phyloP scores from a whole-genome alignment of 164 flowering plant genomes.

The Paratinospora sagittata region DNA sequence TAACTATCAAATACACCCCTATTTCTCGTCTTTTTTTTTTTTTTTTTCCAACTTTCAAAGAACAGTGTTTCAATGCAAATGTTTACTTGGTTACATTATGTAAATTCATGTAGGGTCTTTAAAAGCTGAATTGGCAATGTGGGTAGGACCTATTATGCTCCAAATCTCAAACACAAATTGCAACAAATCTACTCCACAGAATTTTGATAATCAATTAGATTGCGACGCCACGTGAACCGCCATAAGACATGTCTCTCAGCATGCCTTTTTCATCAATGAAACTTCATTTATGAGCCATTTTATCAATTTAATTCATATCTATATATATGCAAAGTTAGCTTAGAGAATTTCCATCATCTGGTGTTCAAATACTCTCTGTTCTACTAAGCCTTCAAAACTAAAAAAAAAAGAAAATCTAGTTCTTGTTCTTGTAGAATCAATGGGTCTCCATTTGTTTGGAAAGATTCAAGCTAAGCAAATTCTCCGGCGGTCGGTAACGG shows the following conservation, averaged over 20 bases:
- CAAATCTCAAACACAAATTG: neutral
- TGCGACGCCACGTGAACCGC: slow-evolving; percentile 13
- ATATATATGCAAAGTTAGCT: neutral
- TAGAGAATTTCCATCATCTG: neutral
- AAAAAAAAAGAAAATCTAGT: neutral
- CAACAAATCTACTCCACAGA: neutral
- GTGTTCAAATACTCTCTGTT: no score
- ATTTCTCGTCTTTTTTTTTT: no score
- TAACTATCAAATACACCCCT: no score
- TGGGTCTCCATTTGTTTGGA: slow-evolving; percentile 18
- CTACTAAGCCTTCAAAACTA: no score
- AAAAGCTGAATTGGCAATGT: neutral
- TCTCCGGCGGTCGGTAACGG: slow-evolving; percentile 9
- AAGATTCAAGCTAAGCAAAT: slow-evolving; percentile 16
- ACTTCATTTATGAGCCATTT: neutral
- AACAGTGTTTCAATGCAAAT: no score
- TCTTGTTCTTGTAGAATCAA: neutral
- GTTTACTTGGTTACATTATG: no score
- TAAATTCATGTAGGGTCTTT: neutral
- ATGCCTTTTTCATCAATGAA: neutral
- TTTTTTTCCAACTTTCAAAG: no score
- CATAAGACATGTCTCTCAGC: slow-evolving; percentile 7
- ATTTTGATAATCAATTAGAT: neutral
- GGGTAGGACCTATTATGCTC: neutral
- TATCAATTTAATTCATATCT: neutral